Conservation (phyloP, 1,139 yeast species). For the Scheffersomyces segobiensis region DNA sequence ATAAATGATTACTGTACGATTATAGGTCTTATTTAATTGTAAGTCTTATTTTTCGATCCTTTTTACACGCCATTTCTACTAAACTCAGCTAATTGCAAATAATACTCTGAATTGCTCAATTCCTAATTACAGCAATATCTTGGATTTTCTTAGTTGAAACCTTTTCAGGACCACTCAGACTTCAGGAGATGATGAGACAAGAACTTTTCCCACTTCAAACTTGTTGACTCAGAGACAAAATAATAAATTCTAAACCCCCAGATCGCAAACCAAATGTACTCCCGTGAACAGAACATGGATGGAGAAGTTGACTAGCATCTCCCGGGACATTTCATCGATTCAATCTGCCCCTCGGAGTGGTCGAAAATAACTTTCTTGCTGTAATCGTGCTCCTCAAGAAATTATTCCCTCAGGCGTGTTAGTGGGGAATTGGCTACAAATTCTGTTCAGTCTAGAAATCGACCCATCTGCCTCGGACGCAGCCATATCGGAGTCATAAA, state of each 20-base stretch:
- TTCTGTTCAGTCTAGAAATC: background rate
- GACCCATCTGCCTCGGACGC: background rate
- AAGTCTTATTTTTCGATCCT: no score
- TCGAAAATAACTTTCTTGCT: background rate
- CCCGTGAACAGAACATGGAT: background rate
- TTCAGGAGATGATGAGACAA: background rate
- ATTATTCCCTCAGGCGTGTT: background rate
- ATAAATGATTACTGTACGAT: no score
- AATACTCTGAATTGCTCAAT: no score
- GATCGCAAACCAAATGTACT: background rate
- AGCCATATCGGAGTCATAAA: background rate
- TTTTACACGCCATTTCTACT: no score
- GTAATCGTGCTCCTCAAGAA: background rate
- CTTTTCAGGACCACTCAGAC: background rate
- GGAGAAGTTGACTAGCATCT: background rate
- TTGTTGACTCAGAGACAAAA: background rate
- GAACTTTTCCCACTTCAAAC: background rate
- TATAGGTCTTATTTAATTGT: no score
- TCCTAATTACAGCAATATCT: no score
- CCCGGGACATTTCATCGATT: background rate
- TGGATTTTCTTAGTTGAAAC: no score
- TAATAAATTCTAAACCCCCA: background rate
- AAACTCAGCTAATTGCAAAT: no score
- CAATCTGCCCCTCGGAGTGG: background rate
- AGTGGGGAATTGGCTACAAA: background rate